A percentile compares a stretch with the other conserved stretches of the same genome.
phyloP scores from a whole-genome alignment of 345 rosid species.

The Pseudoturritis turrita region DNA sequence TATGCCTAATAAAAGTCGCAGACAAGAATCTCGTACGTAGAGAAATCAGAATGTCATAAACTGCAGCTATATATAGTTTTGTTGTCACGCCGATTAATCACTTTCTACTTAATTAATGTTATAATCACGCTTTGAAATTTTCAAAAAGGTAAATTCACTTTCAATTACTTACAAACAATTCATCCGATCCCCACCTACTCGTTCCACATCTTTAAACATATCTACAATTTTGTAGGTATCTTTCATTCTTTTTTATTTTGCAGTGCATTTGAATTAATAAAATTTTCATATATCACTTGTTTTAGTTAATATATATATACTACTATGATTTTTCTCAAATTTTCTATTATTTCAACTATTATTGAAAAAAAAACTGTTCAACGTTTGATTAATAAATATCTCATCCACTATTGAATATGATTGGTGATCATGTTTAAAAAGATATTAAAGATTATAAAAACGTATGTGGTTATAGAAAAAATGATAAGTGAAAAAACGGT shows the following conservation, averaged over 20 bases:
- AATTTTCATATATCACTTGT: background rate
- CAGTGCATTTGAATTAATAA: background rate
- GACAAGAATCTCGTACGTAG: background rate
- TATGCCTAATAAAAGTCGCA: background rate
- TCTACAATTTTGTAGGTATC: background rate
- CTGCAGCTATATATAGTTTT: background rate
- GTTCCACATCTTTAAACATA: background rate
- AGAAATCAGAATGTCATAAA: conserved; percentile 4
- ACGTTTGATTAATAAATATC: too few species aligned
- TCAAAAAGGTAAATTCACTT: background rate
- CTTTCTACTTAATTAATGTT: conserved; percentile 7
- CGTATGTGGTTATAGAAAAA: too few species aligned
- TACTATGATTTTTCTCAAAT: too few species aligned
- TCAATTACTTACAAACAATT: background rate
- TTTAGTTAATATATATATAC: too few species aligned
- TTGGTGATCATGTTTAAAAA: too few species aligned
- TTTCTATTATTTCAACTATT: too few species aligned
- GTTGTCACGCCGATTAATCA: conserved; percentile 3
- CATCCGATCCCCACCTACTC: conserved; percentile 1
- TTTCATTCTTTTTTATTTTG: background rate
- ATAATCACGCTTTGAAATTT: background rate
- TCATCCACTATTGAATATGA: too few species aligned
- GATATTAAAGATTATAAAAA: too few species aligned
- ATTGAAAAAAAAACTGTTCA: too few species aligned
- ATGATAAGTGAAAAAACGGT: too few species aligned